Percentiles rank a stretch among this genome's conserved stretches.
These are phyloP conservation scores for Trematosphaeria pertusa DNA, from an alignment of 2,329 filamentous ascomycete species.

Conservation along the genomic window DNA sequence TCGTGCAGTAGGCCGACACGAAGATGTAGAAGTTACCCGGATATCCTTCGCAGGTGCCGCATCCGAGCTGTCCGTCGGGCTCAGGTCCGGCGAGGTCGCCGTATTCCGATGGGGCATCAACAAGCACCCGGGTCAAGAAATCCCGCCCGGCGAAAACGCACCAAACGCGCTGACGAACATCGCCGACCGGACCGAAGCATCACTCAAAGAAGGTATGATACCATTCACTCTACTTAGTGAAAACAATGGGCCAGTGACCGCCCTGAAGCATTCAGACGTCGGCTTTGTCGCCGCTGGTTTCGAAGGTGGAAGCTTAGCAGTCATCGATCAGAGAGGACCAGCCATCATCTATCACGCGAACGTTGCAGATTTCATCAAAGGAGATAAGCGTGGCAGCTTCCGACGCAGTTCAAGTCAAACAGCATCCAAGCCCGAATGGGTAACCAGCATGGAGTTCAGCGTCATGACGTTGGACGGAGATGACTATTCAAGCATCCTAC, in stretches of 20 bases:
- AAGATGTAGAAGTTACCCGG: slow-evolving; percentile 77
- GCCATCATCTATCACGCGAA: slow-evolving; percentile 79
- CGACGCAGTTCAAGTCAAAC: slow-evolving; percentile 60
- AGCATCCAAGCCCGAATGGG: slow-evolving; percentile 68
- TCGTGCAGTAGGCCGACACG: slow-evolving; percentile 78
- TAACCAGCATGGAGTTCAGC: slow-evolving; percentile 85
- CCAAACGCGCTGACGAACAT: slow-evolving; percentile 72
- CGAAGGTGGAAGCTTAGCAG: slow-evolving; percentile 77
- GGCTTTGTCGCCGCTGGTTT: slow-evolving; percentile 91
- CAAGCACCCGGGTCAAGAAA: slow-evolving; percentile 70
- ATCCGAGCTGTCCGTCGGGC: slow-evolving; percentile 84
- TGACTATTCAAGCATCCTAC: slow-evolving; percentile 89
- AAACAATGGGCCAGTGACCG: slow-evolving; percentile 80
- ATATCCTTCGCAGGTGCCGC: slow-evolving; percentile 82
- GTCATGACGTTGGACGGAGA: slow-evolving; percentile 92
- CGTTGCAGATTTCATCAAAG: slow-evolving; percentile 75
- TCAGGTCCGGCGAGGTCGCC: slow-evolving; percentile 81
- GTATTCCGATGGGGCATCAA: slow-evolving; percentile 91
- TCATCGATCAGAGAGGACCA: slow-evolving; percentile 89
- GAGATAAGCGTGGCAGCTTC: slow-evolving; percentile 79
- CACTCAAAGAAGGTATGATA: slow-evolving; percentile 78
- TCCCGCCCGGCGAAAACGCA: slow-evolving; percentile 58
- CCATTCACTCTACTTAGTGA: slow-evolving; percentile 84
- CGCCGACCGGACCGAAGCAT: slow-evolving; percentile 72
- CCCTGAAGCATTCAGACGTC: slow-evolving; percentile 84